Conservation (phyloP, 2,329 filamentous ascomycete genomes). For the Alternaria alternata region DNA sequence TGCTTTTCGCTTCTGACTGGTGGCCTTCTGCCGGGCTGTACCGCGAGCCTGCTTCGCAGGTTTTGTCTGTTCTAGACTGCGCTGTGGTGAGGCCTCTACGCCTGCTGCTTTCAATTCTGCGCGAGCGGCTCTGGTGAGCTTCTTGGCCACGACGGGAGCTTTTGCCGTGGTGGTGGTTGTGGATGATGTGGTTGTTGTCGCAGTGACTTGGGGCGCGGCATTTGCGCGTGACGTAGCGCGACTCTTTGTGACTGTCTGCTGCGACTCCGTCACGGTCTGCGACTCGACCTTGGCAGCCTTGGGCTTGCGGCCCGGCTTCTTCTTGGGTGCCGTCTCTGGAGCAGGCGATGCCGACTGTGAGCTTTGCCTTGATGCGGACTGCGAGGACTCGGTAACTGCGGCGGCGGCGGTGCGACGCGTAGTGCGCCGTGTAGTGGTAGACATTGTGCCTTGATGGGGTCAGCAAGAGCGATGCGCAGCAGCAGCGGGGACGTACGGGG, state of each 20-base stretch:
- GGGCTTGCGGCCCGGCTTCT: conserved; percentile 17
- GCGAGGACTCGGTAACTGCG: conserved; percentile 21
- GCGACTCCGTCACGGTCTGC: conserved; percentile 15
- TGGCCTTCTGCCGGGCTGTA: conserved; percentile 7
- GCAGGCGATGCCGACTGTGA: conserved; percentile 13
- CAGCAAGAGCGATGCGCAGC: conserved; percentile 24
- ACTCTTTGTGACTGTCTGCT: conserved; percentile 13
- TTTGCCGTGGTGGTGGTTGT: conserved; percentile 1
- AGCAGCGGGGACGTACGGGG: conserved; percentile 19
- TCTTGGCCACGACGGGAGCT: conserved; percentile 13
- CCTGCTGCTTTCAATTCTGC: conserved; percentile 19
- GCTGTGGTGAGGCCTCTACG: conserved; percentile 26
- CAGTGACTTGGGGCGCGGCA: conserved; percentile 10
- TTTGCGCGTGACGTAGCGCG: conserved; percentile 22
- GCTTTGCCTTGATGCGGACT: conserved; percentile 10
- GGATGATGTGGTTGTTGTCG: conserved; percentile 16
- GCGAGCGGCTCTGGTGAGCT: conserved; percentile 24
- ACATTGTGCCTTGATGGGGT: conserved; percentile 26
- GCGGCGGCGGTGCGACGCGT: conserved; percentile 28
- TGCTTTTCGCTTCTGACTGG: conserved; percentile 18
- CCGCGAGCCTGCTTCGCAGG: conserved; percentile 21
- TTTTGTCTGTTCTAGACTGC: conserved; percentile 20
- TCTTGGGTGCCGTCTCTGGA: conserved; percentile 14
- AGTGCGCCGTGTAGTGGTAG: conserved; percentile 22
- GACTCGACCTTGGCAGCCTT: conserved; percentile 25